phyloP scores from a whole-genome alignment of 495 filamentous ascomycete species.

The Xylaria nigripes region DNA sequence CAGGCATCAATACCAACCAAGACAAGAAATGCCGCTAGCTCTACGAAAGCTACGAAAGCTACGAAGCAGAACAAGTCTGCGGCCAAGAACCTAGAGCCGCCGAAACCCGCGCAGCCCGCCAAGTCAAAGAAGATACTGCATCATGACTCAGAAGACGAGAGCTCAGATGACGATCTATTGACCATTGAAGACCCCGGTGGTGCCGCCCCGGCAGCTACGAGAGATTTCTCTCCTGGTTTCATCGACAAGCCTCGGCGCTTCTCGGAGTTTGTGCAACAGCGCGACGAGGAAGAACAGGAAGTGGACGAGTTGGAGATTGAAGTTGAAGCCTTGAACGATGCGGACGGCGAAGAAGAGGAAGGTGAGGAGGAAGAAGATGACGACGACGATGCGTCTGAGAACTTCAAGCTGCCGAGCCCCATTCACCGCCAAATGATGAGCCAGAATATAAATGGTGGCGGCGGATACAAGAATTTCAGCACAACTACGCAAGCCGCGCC shows the following conservation, averaged over 20 bases:
- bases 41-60: slow-evolving; percentile 9
- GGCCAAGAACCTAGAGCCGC: slow-evolving; percentile 17
- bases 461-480: background rate
- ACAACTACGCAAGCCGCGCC: slow-evolving; percentile 1
- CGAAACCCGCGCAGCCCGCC: slow-evolving; percentile 17
- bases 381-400: slow-evolving; percentile 21
- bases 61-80: slow-evolving; percentile 21
- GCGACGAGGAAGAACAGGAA: slow-evolving; percentile 27
- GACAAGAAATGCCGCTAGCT: slow-evolving; percentile 2
- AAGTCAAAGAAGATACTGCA: slow-evolving; percentile 9
- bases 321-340: slow-evolving; percentile 10
- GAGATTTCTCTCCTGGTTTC: slow-evolving; percentile 31
- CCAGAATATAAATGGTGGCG: slow-evolving; percentile 8
- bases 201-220: slow-evolving; percentile 21
- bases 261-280: slow-evolving; percentile 31
- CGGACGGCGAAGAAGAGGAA: slow-evolving; percentile 15
- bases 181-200: slow-evolving; percentile 40
- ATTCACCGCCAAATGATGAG: slow-evolving; percentile 22
- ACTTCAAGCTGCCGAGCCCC: slow-evolving; percentile 30
- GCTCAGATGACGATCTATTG: slow-evolving; percentile 39
- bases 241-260: slow-evolving; percentile 32
- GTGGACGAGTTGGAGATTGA: slow-evolving; percentile 22
- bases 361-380: slow-evolving; percentile 25
- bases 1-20: slow-evolving; percentile 18
- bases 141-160: slow-evolving; percentile 34